These are phyloP conservation scores for Bombardia bombarda DNA, from an alignment of 495 filamentous ascomycete genomes.

Conservation along the genomic window DNA sequence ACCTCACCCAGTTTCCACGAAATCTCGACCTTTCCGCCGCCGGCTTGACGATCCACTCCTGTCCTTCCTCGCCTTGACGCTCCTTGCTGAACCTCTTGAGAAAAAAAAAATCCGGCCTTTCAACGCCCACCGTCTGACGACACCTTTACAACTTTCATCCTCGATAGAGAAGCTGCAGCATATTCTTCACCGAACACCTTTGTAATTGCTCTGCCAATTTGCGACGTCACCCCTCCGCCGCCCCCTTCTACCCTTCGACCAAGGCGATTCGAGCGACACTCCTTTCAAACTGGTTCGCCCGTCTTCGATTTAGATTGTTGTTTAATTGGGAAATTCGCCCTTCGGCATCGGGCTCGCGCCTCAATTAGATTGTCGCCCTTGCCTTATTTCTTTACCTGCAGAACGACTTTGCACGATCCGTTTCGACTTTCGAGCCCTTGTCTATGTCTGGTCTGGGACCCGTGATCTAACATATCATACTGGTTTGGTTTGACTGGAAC, in stretches of 20 bases:
- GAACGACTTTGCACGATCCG: too few species aligned
- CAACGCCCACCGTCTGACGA: constrained; percentile 9
- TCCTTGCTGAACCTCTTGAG: constrained; percentile 6
- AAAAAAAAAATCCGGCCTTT: constrained; percentile 2
- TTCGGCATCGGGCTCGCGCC: background rate
- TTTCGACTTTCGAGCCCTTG: constrained; percentile 1
- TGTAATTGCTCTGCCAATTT: constrained; percentile 1
- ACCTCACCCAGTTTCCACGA: background rate
- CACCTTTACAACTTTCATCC: constrained; percentile 4
- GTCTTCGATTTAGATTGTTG: constrained; percentile 3
- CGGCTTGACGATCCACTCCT: constrained; percentile 3
- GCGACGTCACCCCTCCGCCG: background rate
- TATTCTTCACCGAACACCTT: background rate
- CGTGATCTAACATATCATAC: constrained; percentile 5
- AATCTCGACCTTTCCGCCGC: constrained; percentile 6
- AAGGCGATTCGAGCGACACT: constrained; percentile 12
- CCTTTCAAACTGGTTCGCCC: constrained; percentile 7
- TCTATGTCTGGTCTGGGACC: constrained; percentile 3
- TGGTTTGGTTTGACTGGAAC: constrained; percentile 9
- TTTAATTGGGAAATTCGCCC: constrained; percentile 12
- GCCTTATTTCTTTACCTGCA: too few species aligned
- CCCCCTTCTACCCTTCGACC: background rate
- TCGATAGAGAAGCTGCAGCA: background rate
- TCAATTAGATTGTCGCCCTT: constrained; percentile 4
- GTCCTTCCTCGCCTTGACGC: constrained; percentile 4